phyloP scores from a whole-genome alignment of 2,329 filamentous ascomycete species.

The Colletotrichum lupini region DNA sequence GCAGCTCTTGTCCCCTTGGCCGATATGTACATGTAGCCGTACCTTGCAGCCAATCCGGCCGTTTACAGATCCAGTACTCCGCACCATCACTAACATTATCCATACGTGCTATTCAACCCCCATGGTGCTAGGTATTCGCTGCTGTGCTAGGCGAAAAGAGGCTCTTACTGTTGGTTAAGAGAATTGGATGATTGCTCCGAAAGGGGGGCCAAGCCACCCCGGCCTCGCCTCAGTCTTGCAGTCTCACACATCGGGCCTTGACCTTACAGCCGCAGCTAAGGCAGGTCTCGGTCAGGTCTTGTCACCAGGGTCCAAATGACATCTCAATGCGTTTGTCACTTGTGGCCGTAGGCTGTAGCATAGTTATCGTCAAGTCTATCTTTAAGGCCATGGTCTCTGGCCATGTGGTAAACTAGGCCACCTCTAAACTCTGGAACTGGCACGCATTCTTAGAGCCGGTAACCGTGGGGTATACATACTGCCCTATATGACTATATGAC shows the following conservation, averaged over 20 bases:
- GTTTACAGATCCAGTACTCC: background rate
- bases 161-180: background rate
- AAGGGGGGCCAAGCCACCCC: background rate
- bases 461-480: background rate
- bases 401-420: background rate
- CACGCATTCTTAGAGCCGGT: background rate
- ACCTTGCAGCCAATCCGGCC: background rate
- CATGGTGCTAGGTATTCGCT: background rate
- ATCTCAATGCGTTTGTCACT: conserved; percentile 3
- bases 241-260: background rate
- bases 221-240: background rate
- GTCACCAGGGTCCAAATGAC: background rate
- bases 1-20: background rate
- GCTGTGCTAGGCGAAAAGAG: background rate
- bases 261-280: background rate
- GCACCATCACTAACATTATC: background rate
- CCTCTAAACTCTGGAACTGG: background rate
- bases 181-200: background rate
- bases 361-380: background rate
- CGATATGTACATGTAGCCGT: background rate
- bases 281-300: background rate
- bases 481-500: background rate
- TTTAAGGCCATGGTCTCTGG: background rate
- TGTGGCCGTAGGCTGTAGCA: background rate
- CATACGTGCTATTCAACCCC: background rate